Evolutionary conservation across 225 moss, liverwort and hornwort species (phyloP).

Genomic region (Asterella californica): DNA sequence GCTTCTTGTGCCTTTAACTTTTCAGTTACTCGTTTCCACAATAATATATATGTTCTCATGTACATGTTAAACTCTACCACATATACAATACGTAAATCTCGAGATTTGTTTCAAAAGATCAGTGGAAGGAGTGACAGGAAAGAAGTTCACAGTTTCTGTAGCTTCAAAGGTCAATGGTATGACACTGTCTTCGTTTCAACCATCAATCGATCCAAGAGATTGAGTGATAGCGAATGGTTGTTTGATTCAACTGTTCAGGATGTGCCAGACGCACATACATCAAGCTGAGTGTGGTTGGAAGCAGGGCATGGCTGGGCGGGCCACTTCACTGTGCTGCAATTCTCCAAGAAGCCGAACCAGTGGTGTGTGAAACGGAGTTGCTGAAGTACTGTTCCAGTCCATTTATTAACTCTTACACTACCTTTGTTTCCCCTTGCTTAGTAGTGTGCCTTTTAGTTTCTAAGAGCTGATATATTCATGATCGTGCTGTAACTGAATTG

Average conservation of each 20-base stretch:
- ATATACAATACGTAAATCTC: not conserved
- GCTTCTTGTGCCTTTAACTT: not conserved
- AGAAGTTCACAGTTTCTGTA: slow-evolving; percentile 1
- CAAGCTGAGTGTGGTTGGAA: not conserved
- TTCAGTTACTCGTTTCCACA: not conserved
- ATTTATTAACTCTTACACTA: too few relatives aligned
- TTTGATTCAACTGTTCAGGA: not conserved
- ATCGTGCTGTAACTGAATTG: not conserved
- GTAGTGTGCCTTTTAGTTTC: not conserved
- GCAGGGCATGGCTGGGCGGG: not conserved
- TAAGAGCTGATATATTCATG: not conserved
- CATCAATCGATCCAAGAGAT: not conserved
- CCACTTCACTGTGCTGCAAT: not conserved
- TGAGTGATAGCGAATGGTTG: not conserved
- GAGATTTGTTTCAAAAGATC: not conserved
- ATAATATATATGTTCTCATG: too few relatives aligned
- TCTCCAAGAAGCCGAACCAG: not conserved
- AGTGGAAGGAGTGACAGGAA: not conserved
- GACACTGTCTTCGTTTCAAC: not conserved
- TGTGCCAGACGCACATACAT: not conserved
- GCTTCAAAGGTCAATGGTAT: not conserved
- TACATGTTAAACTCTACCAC: too few relatives aligned
- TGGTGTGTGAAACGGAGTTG: not conserved
- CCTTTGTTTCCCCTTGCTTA: too few relatives aligned
- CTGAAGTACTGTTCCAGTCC: not conserved